These are phyloP conservation scores for Hypoxylon sp. DNA, from an alignment of 2,329 filamentous ascomycete genomes.

Conservation along the genomic window DNA sequence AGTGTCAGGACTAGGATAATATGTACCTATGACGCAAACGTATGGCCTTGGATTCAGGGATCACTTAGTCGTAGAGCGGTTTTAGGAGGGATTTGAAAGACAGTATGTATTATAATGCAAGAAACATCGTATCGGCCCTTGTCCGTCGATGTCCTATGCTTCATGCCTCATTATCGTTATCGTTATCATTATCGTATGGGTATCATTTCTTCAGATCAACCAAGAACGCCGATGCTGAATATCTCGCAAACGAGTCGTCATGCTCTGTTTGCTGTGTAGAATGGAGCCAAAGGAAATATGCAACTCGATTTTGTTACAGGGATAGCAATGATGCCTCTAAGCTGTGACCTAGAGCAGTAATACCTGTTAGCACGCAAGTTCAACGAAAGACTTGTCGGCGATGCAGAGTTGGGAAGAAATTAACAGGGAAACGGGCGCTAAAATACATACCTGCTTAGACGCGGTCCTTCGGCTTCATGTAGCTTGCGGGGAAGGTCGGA, in stretches of 20 bases:
- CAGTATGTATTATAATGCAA: background rate
- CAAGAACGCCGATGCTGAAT: background rate
- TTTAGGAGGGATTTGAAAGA: background rate
- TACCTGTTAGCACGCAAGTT: background rate
- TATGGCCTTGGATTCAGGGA: too few species aligned
- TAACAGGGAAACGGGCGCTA: background rate
- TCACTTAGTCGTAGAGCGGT: too few species aligned
- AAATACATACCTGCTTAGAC: conserved; percentile 10
- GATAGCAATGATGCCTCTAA: background rate
- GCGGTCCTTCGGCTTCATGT: background rate
- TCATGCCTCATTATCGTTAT: background rate
- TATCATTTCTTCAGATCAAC: background rate
- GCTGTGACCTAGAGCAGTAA: background rate
- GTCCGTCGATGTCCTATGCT: background rate
- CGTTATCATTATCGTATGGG: background rate
- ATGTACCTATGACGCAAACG: too few species aligned
- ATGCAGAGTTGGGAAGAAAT: background rate
- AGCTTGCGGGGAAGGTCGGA: background rate
- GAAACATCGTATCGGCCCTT: background rate
- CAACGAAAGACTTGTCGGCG: background rate
- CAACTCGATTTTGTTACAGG: background rate
- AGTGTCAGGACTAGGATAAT: too few species aligned
- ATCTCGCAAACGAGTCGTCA: background rate
- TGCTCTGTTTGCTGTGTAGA: background rate
- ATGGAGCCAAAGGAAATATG: background rate